Percentiles rank a stretch among this genome's conserved stretches.
These are phyloP conservation scores for Neocatenulostroma microsporum DNA, from an alignment of 2,329 filamentous ascomycete species.

Conservation along the genomic window DNA sequence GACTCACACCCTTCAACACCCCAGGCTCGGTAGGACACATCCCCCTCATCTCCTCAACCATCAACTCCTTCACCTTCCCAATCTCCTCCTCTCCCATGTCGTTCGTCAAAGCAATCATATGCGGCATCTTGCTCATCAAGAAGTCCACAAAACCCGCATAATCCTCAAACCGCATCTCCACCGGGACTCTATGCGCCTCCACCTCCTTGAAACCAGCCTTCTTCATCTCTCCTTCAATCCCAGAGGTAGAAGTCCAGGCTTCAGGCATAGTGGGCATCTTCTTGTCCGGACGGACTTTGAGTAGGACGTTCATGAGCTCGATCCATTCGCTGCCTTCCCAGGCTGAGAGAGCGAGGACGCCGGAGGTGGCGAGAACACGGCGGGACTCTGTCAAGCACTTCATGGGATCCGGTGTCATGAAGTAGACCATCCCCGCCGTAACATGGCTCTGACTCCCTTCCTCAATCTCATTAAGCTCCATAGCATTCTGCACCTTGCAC, in stretches of 20 bases:
- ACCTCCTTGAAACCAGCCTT: conserved; percentile 24
- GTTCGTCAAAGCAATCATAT: conserved; percentile 17
- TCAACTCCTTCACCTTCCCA: conserved; percentile 11
- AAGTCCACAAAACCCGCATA: conserved; percentile 16
- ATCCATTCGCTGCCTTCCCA: conserved; percentile 27
- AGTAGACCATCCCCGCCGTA: conserved; percentile 27
- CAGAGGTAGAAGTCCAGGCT: conserved; percentile 18
- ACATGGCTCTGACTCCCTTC: conserved; percentile 23
- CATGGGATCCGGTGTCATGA: conserved; percentile 22
- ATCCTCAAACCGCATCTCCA: conserved; percentile 19
- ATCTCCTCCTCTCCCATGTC: conserved; percentile 19
- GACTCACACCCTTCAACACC: conserved; percentile 17
- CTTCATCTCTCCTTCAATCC: conserved; percentile 18
- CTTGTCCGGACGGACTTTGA: conserved; percentile 16
- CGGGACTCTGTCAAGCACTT: conserved; percentile 20
- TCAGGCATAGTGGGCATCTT: conserved; percentile 16
- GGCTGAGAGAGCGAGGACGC: conserved; percentile 19
- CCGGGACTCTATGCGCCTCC: conserved; percentile 15
- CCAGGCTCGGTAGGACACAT: conserved; percentile 20
- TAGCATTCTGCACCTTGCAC: conserved; percentile 20
- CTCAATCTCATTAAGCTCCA: conserved; percentile 17
- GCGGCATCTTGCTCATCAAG: conserved; percentile 18
- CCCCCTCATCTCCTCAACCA: conserved; percentile 16
- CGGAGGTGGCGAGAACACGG: conserved; percentile 20
- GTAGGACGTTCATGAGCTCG: conserved; percentile 16